Evolutionary conservation across 176 grass and related monocot species (phyloP).

Genomic region (Chrysopogon serrulatus): DNA sequence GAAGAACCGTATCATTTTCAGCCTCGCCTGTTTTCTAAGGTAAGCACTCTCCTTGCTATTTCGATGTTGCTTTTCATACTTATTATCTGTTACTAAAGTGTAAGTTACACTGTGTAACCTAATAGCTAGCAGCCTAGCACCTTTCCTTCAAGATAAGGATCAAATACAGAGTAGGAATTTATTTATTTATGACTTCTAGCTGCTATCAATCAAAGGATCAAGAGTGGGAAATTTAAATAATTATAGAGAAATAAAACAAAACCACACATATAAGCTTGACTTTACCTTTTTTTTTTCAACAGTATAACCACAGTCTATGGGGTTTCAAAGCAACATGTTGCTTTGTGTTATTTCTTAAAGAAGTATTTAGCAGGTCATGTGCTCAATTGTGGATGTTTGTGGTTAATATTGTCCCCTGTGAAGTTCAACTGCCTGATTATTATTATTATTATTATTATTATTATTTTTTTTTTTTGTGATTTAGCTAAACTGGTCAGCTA

Average conservation of each 20-base stretch:
- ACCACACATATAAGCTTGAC: neutral
- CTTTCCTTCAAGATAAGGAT: neutral
- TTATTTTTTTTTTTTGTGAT: neutral
- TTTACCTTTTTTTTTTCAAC: neutral
- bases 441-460: no score
- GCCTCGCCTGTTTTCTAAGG: slow-evolving; percentile 71
- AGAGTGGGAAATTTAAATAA: neutral
- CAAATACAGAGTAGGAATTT: neutral
- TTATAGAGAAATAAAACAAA: neutral
- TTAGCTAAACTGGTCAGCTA: neutral
- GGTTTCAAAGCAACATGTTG: neutral
- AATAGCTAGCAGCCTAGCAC: neutral
- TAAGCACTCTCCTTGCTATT: neutral
- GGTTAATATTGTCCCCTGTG: neutral
- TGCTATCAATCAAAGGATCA: neutral
- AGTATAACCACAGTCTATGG: neutral
- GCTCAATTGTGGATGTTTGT: neutral
- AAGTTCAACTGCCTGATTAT: neutral
- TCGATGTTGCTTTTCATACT: neutral
- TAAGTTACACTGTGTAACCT: neutral
- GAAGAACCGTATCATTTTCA: slow-evolving; percentile 79
- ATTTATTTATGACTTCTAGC: neutral
- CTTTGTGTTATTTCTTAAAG: neutral
- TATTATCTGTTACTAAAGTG: neutral
- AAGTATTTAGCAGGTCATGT: neutral